Base-by-base conservation (phyloP, 805 yeast species). In the Pichia nakasei region DNA sequence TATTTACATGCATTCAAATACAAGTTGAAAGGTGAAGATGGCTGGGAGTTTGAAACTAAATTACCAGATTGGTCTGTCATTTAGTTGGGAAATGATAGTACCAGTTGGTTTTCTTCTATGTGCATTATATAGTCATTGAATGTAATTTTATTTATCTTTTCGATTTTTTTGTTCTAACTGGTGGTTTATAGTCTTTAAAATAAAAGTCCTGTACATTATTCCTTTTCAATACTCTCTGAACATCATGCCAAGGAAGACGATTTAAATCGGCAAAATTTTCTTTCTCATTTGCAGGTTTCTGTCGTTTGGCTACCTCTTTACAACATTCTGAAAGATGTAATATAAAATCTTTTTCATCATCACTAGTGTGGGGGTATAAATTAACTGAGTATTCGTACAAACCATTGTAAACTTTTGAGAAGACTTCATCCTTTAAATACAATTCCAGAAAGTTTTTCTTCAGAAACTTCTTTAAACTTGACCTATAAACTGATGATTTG, bases 1-100 rank as follows among this genome's bases (percentile, higher is more conserved):
- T 75, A 69, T 65, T 59, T 76, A 42, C 81, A 76, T 59, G 74
- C 81, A 2, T 60, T 52, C 35, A 57, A 58, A 31, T 72, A 75
- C 47, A 54, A 54, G 21, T 61, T 63, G 19, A 47, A 51, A 4
- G 55, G 48, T 3, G 49, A 46, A 2, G 47, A 52, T 3, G 47
- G 48, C 0, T 61, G 72, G 58, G 50, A 52, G 9, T 78, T 67
- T 48, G 60, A 68, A 44, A 69, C 80, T 0, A 55, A 52, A 1
- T 42, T 57, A 18, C 85, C 85, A 0, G 29, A 38, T 0, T 78
- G 85, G 84, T 58, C 67, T 11, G 27, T 54, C n/a, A 54, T 63
- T n/a, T 54, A 36, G 48, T 19, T 8, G 21, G 27, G 27, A 24
- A 24, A 24, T 24, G 12, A 7, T 7, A 3, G 13, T 24, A 3